These are phyloP conservation scores for Citrus trifoliata DNA, from an alignment of 345 rosid species.

Conservation along the genomic window DNA sequence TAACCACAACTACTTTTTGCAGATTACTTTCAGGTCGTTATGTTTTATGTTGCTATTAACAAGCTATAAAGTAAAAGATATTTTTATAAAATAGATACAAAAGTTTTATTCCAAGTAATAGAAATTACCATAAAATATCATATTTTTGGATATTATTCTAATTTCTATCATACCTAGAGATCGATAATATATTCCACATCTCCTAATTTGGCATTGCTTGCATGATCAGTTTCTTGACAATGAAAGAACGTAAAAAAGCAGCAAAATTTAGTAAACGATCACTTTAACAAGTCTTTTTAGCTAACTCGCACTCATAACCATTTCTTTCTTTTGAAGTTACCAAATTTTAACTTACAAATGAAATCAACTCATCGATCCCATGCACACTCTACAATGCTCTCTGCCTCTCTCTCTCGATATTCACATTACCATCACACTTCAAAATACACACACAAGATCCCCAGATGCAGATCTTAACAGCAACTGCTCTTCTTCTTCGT, in stretches of 20 bases:
- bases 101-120: too few species aligned
- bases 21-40: accelerated
- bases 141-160: too few species aligned
- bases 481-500: background rate
- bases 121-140: too few species aligned
- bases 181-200: too few species aligned
- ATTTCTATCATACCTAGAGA: too few species aligned
- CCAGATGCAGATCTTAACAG: slow-evolving; percentile 19
- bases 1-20: accelerated
- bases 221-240: background rate
- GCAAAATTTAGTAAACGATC: background rate
- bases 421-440: background rate
- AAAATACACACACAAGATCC: background rate
- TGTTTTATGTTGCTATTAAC: too few species aligned
- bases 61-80: too few species aligned
- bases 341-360: background rate
- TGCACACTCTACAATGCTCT: background rate
- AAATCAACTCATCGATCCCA: background rate
- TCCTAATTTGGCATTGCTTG: background rate
- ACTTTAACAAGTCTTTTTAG: background rate
- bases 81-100: too few species aligned
- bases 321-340: background rate
- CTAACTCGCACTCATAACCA: background rate
- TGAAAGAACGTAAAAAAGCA: background rate
- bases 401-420: background rate